These are phyloP conservation scores for Ophiostoma ulmi DNA, from an alignment of 2,329 filamentous ascomycete species.

Conservation along the genomic window DNA sequence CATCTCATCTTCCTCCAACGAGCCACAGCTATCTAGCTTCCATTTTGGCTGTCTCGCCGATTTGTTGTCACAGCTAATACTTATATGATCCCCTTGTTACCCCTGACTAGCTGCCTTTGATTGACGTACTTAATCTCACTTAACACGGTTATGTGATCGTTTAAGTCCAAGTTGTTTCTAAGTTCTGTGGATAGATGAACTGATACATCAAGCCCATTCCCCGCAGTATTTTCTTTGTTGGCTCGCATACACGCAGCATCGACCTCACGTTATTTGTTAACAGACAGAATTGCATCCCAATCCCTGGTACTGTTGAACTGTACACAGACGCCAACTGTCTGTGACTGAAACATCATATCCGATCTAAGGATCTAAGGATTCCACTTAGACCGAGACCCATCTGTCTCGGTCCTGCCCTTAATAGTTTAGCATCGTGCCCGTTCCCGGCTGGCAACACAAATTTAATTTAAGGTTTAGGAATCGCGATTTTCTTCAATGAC, in stretches of 20 bases:
- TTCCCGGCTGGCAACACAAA: background rate
- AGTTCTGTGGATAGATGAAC: background rate
- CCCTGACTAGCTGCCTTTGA: no score
- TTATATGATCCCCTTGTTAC: background rate
- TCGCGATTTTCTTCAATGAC: background rate
- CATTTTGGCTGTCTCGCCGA: background rate
- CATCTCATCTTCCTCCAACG: background rate
- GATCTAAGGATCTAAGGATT: conserved; percentile 1
- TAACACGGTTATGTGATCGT: background rate
- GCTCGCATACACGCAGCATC: background rate
- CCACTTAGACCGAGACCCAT: background rate
- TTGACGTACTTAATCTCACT: background rate
- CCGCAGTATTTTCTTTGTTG: background rate
- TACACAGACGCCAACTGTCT: background rate
- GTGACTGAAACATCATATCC: background rate
- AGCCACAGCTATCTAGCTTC: background rate
- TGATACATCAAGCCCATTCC: background rate
- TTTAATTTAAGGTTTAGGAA: background rate
- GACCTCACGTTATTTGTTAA: background rate
- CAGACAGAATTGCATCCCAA: background rate
- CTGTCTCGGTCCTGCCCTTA: background rate
- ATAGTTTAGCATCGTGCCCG: background rate
- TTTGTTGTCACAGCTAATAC: background rate
- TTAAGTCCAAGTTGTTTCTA: background rate
- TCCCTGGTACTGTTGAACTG: background rate